Evolutionary conservation across 1,284 basidiomycete species (phyloP).

Genomic region (Boletus mariae): DNA sequence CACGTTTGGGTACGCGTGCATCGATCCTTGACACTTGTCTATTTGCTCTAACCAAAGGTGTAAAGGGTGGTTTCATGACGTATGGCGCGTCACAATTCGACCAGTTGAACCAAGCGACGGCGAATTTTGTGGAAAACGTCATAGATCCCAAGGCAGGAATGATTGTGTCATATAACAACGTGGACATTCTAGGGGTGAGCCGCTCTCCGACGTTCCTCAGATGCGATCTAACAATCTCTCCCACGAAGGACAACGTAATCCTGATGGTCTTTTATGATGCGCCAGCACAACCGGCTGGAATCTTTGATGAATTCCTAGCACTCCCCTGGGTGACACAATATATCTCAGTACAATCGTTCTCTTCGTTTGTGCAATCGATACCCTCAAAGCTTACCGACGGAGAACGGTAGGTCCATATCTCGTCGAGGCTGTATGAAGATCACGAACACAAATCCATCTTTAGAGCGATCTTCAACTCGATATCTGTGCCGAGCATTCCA

Average conservation of each 20-base stretch:
- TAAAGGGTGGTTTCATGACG: conserved; percentile 51
- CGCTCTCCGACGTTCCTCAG: not conserved
- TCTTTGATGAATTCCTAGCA: conserved; percentile 44
- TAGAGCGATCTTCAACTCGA: conserved; percentile 17
- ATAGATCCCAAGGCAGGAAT: conserved; percentile 58
- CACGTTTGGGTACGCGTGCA: conserved; percentile 52
- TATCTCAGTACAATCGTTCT: conserved; percentile 34
- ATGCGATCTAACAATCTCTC: not conserved
- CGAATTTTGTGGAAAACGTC: conserved; percentile 46
- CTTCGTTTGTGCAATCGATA: conserved; percentile 24
- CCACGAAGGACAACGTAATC: no score
- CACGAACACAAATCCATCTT: not conserved
- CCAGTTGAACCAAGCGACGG: conserved; percentile 36
- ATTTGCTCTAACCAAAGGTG: not conserved
- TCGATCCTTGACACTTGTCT: not conserved
- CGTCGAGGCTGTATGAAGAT: not conserved
- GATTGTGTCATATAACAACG: conserved; percentile 44
- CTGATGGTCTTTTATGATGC: conserved; percentile 53
- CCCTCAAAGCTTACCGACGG: not conserved
- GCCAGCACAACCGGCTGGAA: conserved; percentile 44
- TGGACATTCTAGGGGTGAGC: conserved; percentile 36
- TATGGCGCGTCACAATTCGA: conserved; percentile 20
- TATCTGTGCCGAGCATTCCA: conserved; percentile 10
- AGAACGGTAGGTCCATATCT: not conserved
- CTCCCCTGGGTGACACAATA: conserved; percentile 32